Evolutionary conservation across 495 filamentous ascomycete genomes (phyloP), one percentile per base, ranked within the genome.

Genomic region (Lasiosphaeria hispida): DNA sequence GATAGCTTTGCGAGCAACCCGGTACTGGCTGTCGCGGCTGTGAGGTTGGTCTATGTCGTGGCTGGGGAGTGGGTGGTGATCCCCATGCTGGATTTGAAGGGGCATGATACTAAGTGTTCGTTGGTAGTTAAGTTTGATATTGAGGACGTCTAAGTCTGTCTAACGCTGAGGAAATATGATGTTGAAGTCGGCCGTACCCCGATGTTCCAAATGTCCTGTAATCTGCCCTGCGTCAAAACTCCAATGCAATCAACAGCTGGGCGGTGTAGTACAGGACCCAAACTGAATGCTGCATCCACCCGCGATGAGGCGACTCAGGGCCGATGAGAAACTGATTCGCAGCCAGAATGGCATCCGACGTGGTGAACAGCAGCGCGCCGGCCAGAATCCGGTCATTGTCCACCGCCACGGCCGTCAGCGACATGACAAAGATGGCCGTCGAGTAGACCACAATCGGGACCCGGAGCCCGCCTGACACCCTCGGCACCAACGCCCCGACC

Each of bases 61-160:
- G 59, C 69, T 3, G 80, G 77, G 23, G 23, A 30, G 4, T 84
- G 80, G 80, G 68, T 64, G 9, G 82, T 84, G 54, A 70, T 84
- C 13, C 63, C 79, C 13, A 74, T 84, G 76, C 48, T 81, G 52
- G 80, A 84, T 60, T 61, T 84, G 8, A 76, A 74, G 59, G 80
- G 81, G 0, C 64, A 69, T 7, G 77, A 82, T 69, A 83, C 80
- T 7, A 69, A 58, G 43, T 81, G 78, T 56, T 72, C 73, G n/a
- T 47, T 84, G 41, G 51, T 84, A 45, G 75, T 82, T 0, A 77
- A 69, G 55, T 80, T 82, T 64, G 74, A 80, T 19, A 37, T 81
- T 33, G 68, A 69, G 57, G 66, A 77, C 60, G 50, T 59, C 1
- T 75, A 47, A 17, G 39, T 30, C 23, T 30, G 5, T 30, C 5